These are phyloP conservation scores for Elongisporangium undulatum DNA, from an alignment of 352 stramenopile species.

Conservation along the genomic window DNA sequence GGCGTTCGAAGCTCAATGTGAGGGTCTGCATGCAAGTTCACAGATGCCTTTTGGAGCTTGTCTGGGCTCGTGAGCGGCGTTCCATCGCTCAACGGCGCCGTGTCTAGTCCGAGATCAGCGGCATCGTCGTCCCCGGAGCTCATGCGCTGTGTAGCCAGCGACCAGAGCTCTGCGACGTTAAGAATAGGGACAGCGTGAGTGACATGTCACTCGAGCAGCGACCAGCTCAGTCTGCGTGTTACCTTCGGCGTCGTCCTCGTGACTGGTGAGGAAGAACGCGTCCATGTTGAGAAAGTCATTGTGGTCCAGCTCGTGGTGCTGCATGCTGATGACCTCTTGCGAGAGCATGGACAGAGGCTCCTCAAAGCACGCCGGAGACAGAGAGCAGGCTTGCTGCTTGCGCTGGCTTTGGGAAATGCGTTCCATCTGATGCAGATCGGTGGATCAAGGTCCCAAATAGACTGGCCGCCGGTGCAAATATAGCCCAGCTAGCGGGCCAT, in stretches of 20 bases:
- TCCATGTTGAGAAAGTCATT: slow-evolving; percentile 31
- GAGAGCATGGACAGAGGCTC: neutral
- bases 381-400: slow-evolving; percentile 9
- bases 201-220: neutral
- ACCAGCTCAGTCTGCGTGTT: neutral
- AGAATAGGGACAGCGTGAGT: neutral
- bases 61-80: slow-evolving; percentile 11
- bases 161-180: slow-evolving; percentile 1
- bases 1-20: neutral
- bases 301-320: slow-evolving; percentile 19
- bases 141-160: neutral
- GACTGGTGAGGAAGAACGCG: slow-evolving; percentile 23
- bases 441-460: neutral
- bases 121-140: neutral
- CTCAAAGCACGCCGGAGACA: neutral
- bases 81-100: slow-evolving; percentile 11
- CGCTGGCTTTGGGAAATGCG: slow-evolving; percentile 27
- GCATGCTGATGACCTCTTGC: slow-evolving; percentile 12
- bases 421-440: neutral
- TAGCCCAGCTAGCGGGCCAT: neutral
- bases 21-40: slow-evolving; percentile 13
- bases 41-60: slow-evolving; percentile 13
- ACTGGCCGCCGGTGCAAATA: neutral
- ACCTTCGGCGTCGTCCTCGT: slow-evolving; percentile 26
- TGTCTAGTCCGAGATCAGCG: slow-evolving; percentile 17